phyloP scores from a whole-genome alignment of 371 early-diverging fungal genomes.

The Rhizopus stolonifer region DNA sequence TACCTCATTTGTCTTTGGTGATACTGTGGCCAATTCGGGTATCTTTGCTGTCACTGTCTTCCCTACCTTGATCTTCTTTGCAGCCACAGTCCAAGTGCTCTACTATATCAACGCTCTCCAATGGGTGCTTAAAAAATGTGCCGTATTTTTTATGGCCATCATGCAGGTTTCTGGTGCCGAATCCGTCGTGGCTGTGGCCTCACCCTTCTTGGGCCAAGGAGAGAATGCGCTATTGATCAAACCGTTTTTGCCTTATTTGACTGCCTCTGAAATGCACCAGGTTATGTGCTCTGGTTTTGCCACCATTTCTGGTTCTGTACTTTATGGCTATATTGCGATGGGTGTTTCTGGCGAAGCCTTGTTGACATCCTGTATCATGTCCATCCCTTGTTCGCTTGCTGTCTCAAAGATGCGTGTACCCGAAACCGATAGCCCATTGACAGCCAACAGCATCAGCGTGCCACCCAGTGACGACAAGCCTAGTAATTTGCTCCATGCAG shows the following conservation, averaged over 20 bases:
- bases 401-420: conserved; percentile 80
- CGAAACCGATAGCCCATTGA: conserved; percentile 75
- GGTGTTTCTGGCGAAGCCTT: conserved; percentile 67
- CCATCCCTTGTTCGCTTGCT: conserved; percentile 85
- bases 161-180: conserved; percentile 87
- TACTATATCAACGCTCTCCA: conserved; percentile 87
- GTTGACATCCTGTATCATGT: conserved; percentile 90
- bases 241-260: conserved; percentile 85
- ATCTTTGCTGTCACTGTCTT: conserved; percentile 73
- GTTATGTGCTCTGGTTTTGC: conserved; percentile 92
- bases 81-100: conserved; percentile 80
- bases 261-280: conserved; percentile 83
- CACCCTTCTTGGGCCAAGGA: conserved; percentile 81
- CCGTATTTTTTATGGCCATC: conserved; percentile 64
- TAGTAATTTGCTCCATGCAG: conserved; percentile 78
- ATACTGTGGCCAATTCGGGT: conserved; percentile 28
- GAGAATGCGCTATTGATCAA: conserved; percentile 84
- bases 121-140: conserved; percentile 74
- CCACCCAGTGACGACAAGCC: conserved; percentile 66
- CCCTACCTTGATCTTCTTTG: conserved; percentile 88
- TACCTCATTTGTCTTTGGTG: conserved; percentile 69
- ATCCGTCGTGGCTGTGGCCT: conserved; percentile 85
- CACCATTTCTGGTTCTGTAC: conserved; percentile 90
- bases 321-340: conserved; percentile 71
- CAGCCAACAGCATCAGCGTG: conserved; percentile 62